Base-by-base conservation (phyloP, 108 stramenopile species). In the Bacterosira constricta region DNA sequence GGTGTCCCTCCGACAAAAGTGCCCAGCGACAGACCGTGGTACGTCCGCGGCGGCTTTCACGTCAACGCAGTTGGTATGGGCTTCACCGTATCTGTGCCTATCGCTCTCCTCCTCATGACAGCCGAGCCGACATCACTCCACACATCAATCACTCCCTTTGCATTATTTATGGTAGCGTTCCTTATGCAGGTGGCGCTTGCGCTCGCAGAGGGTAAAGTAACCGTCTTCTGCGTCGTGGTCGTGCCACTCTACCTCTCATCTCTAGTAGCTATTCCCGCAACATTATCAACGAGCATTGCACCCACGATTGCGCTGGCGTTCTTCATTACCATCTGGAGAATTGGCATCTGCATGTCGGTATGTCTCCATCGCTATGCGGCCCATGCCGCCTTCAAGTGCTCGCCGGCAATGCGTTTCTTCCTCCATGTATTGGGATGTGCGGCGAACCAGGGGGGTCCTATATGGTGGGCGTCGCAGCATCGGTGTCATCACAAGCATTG, bases 401-500 rank as follows among this genome's bases (percentile, higher is more conserved):
- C 72, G 2, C 71, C 75, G 0, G 0, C 41, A 1, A 84, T 64
- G 31, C 80, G 76, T 29, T n/a, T 82, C 34, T 27, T 69, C 38
- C 12, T 88, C 50, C 67, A 66, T 34, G n/a, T 84, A 6, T 20
- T 75, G n/a, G 85, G 85, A 8, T 88, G 83, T 34, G 45, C 70
- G 20, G 85, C 83, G 30, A 80, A 81, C 51, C 87, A 88, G 37
- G 85, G 87, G 1, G 80, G 82, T 13, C 87, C 87, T 0, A 73
- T 88, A 35, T 88, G 87, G 87, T 88, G 87, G 87, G 85, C 87
- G 7, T 67, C 69, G 1, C 82, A 84, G 44, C 87, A 88, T 79
- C 69, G 83, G 1, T 72, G 83, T 41, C 87, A 88, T 64, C 87
- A 88, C 73, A 85, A 84, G 39, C 58, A 81, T 51, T 86, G 85